phyloP scores from a whole-genome alignment of 1,284 basidiomycete genomes.

The Tilletia indica region DNA sequence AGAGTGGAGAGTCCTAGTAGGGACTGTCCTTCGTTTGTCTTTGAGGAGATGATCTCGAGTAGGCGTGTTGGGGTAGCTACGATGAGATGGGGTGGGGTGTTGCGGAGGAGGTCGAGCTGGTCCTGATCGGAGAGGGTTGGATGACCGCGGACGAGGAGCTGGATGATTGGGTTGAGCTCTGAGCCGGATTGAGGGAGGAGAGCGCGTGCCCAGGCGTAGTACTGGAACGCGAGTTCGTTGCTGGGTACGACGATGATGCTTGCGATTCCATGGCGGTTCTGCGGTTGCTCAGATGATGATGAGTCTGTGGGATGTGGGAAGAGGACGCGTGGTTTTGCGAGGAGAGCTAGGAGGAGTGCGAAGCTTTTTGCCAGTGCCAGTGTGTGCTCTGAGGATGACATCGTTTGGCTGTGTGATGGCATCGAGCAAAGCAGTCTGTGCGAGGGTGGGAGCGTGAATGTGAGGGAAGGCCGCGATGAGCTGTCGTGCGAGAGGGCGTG shows the following conservation, averaged over 20 bases:
- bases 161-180: conserved; percentile 44
- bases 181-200: conserved; percentile 36
- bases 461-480: conserved; percentile 30
- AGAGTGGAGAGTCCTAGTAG: conserved; percentile 44
- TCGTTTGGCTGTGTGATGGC: conserved; percentile 37
- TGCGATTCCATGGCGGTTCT: conserved; percentile 26
- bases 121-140: conserved; percentile 26
- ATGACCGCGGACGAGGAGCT: conserved; percentile 40
- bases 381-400: conserved; percentile 50
- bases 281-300: conserved; percentile 15
- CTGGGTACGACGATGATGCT: conserved; percentile 50
- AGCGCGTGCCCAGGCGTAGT: conserved; percentile 41
- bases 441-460: conserved; percentile 41
- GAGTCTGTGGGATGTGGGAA: conserved; percentile 28
- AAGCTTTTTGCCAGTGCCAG: conserved; percentile 53
- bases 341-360: conserved; percentile 45
- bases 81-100: conserved; percentile 45
- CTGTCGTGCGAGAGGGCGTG: background rate
- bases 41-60: conserved; percentile 31
- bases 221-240: conserved; percentile 52
- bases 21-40: conserved; percentile 30
- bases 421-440: conserved; percentile 42
- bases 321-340: conserved; percentile 49
- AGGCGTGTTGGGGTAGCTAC: conserved; percentile 49
- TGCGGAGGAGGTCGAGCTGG: conserved; percentile 35